Evolutionary conservation across 2,329 filamentous ascomycete genomes (phyloP), one percentile per base, ranked within the genome.

Genomic region (Ophiostoma ips): DNA sequence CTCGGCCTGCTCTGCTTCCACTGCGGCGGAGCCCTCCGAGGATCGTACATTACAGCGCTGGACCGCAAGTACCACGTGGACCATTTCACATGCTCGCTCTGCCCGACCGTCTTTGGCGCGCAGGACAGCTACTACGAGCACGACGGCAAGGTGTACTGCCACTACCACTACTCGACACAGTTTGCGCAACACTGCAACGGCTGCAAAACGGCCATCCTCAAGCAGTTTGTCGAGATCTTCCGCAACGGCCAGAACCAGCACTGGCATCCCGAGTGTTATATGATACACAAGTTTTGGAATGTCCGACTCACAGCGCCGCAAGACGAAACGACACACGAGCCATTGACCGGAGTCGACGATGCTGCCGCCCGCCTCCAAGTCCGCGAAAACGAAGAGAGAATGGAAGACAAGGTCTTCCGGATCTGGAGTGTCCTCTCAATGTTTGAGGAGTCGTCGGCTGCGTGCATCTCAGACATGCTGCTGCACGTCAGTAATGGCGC

Each of bases 221-320:
- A 98, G 69, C 92, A 98, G 64, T 98, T 98, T 64, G 92, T 98
- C 54, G 92, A 98, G 66, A 96, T 98, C 54, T 98, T 89, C 67
- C 83, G 92, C 58, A 96, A 96, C 65, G 90, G 90, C 2, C 86
- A 95, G 63, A 95, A 96, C 62, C 92, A 98, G 62, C 92, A 98
- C 64, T 98, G 92, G 92, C 92, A 98, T 63, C 92, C 92, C 2
- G 92, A 98, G 67, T 98, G 92, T 66, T 98, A 98, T 67, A 98
- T 98, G 92, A 98, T 98, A 55, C 92, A 98, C 70, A 98, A 98
- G 62, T 98, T 96, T 67, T 98, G 92, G 92, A 98, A 96, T 63
- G 92, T 98, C 53, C 82, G 92, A 48, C 72, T 98, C 35, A 79
- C 81, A 11, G 75, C 80, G 24, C 72, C 76, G 11, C 73, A 75